A percentile compares a stretch with the other conserved stretches of the same genome.
phyloP scores from a whole-genome alignment of 768 basidiomycete species.

The Hebeloma cylindrosporum region DNA sequence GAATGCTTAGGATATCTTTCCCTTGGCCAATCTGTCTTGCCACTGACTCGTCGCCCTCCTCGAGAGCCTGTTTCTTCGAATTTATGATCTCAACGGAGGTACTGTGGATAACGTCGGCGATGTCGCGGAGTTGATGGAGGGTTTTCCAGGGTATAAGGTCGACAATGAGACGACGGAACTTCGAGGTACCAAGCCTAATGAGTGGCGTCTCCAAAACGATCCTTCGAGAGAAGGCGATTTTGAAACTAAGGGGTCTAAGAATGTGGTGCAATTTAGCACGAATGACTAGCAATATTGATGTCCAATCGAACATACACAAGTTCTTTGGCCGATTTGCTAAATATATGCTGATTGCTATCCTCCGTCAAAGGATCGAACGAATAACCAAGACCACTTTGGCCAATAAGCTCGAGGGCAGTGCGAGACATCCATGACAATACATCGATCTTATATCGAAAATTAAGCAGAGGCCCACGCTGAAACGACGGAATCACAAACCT shows the following conservation, averaged over 20 bases:
- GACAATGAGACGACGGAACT: constrained; percentile 34
- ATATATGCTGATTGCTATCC: constrained; percentile 29
- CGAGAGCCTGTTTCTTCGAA: constrained; percentile 36
- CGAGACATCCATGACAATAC: constrained; percentile 38
- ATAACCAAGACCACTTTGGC: constrained; percentile 44
- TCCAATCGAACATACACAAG: constrained; percentile 27
- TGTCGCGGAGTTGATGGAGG: constrained; percentile 30
- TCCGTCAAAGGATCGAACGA: constrained; percentile 40
- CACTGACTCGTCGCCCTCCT: constrained; percentile 36
- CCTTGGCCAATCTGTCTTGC: constrained; percentile 35
- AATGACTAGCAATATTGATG: not conserved
- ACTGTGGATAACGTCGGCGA: constrained; percentile 36
- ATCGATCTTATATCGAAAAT: constrained; percentile 25
- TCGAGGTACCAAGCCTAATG: constrained; percentile 22
- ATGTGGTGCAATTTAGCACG: not conserved
- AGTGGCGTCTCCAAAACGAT: constrained; percentile 23
- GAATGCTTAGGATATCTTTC: constrained; percentile 47
- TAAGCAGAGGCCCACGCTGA: not conserved
- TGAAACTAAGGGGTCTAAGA: constrained; percentile 19
- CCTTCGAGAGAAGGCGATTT: constrained; percentile 17
- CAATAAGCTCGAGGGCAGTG: constrained; percentile 48
- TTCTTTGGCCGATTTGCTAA: constrained; percentile 28
- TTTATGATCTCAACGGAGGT: constrained; percentile 36
- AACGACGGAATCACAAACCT: constrained; percentile 18
- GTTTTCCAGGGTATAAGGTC: constrained; percentile 31